Percentiles rank a stretch among this genome's conserved stretches.
Evolutionary conservation across 352 stramenopile genomes (phyloP).

Genomic region (Globisporangium lucens): DNA sequence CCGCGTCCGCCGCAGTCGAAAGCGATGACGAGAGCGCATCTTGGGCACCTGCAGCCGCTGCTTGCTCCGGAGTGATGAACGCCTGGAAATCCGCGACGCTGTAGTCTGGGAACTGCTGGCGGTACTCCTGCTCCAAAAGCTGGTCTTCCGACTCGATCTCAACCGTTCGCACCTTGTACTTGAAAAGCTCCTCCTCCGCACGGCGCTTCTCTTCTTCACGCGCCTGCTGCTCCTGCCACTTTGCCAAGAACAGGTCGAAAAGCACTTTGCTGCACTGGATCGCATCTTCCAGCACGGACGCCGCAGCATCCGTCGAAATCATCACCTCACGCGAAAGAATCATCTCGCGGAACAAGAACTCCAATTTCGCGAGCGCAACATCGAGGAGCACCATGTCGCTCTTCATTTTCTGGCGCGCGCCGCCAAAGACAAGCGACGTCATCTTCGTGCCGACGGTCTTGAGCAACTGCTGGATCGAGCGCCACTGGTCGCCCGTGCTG

Average conservation of each 20-base stretch:
- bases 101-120: constrained; percentile 94
- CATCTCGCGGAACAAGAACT: constrained; percentile 58
- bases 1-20: constrained; percentile 22
- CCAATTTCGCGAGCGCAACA: constrained; percentile 64
- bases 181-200: constrained; percentile 77
- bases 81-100: constrained; percentile 59
- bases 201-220: constrained; percentile 69
- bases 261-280: constrained; percentile 68
- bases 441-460: constrained; percentile 39
- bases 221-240: constrained; percentile 84
- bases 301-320: constrained; percentile 23
- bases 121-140: constrained; percentile 85
- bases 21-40: constrained; percentile 18
- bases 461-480: constrained; percentile 64
- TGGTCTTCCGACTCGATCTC: constrained; percentile 84
- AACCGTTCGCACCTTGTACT: constrained; percentile 81
- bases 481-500: constrained; percentile 48
- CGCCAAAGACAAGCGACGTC: constrained; percentile 46
- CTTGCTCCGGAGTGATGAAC: constrained; percentile 50
- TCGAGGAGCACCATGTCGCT: constrained; percentile 70
- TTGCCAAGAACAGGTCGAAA: constrained; percentile 79
- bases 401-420: constrained; percentile 45
- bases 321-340: constrained; percentile 19
- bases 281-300: constrained; percentile 29
- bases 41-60: constrained; percentile 1